phyloP scores from a whole-genome alignment of 2,329 filamentous ascomycete genomes.

The Sclerotinia subarctica region DNA sequence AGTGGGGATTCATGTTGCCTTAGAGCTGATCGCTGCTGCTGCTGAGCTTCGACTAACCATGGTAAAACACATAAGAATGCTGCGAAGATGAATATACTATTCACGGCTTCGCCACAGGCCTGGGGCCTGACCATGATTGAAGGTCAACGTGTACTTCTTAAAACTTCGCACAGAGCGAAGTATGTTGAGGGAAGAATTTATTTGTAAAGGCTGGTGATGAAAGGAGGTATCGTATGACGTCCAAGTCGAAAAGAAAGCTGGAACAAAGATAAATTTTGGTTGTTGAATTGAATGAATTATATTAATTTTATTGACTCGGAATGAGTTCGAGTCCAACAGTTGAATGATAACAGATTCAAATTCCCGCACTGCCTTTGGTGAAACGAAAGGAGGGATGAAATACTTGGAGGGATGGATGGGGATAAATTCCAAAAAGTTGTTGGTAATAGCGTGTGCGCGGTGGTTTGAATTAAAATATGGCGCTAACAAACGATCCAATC shows the following conservation, averaged over 20 bases:
- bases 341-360: not conserved
- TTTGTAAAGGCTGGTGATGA: constrained; percentile 15
- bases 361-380: not conserved
- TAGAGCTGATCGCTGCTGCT: constrained; percentile 50
- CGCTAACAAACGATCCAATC: constrained; percentile 10
- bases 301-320: not conserved
- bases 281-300: not conserved
- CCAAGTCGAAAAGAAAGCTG: not conserved
- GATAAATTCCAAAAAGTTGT: constrained; percentile 5
- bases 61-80: constrained; percentile 58
- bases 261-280: not conserved
- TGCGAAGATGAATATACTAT: constrained; percentile 50
- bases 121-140: constrained; percentile 43
- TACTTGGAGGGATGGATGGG: not conserved
- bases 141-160: constrained; percentile 34
- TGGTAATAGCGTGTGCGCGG: not conserved
- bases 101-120: constrained; percentile 55
- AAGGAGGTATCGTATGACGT: constrained; percentile 16
- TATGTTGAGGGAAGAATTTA: constrained; percentile 23
- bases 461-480: constrained; percentile 14
- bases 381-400: constrained; percentile 14
- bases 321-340: not conserved
- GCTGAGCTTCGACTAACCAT: constrained; percentile 61
- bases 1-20: constrained; percentile 35
- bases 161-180: constrained; percentile 32